Percentiles rank a stretch among this genome's conserved stretches.
Conservation (phyloP, 345 rosid genomes). For the Eucalyptus caleyi region DNA sequence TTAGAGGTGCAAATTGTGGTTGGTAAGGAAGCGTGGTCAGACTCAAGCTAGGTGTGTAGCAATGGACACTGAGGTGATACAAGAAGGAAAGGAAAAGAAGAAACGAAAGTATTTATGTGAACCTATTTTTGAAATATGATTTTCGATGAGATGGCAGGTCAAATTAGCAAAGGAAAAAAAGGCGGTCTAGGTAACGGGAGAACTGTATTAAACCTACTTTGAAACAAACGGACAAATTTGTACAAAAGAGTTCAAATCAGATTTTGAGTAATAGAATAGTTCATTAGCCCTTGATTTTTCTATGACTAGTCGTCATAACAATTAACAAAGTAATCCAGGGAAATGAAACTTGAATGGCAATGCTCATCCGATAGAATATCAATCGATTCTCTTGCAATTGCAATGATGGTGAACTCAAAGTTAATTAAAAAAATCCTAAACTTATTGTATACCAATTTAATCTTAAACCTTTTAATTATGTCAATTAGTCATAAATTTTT, state of each 20-base stretch:
- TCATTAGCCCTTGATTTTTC: neutral
- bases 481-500: too few relatives aligned
- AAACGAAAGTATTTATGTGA: neutral
- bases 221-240: neutral
- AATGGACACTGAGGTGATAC: neutral
- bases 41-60: neutral
- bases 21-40: neutral
- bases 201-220: neutral
- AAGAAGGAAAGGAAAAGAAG: neutral
- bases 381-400: neutral
- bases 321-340: neutral
- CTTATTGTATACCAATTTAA: too few relatives aligned
- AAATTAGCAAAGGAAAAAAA: neutral
- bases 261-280: neutral
- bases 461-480: too few relatives aligned
- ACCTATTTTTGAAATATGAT: neutral
- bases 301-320: neutral
- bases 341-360: neutral
- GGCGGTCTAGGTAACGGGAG: neutral
- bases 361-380: neutral
- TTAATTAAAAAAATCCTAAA: too few relatives aligned
- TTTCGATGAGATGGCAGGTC: neutral
- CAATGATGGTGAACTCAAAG: neutral
- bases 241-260: neutral
- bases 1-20: neutral